Evolutionary conservation across 495 filamentous ascomycete genomes (phyloP), one percentile per base, ranked within the genome.

Genomic region (Cairneyella variabilis): DNA sequence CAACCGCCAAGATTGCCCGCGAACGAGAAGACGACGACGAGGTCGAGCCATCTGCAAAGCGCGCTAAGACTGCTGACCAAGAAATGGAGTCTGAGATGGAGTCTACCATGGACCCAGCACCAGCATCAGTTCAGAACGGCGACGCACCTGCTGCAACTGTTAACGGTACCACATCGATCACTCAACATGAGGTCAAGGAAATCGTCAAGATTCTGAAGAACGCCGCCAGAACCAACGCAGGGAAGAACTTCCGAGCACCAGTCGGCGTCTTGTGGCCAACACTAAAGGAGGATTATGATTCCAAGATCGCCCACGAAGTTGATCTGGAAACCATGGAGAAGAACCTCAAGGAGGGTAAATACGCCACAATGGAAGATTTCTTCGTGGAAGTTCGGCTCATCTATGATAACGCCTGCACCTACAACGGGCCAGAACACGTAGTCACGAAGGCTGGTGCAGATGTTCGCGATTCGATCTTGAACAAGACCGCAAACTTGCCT

Each of bases 281-380:
- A 0, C 51, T 82, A 18, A 73, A 71, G 65, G 64, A 64, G 1
- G 83, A 91, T 57, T 98, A 98, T 65, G 73, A 70, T 2, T 73
- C 76, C 2, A 79, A 88, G 57, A 79, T 98, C 55, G 77, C 78
- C 18, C 75, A 82, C 0, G 90, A 91, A 0, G 89, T 92, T 76
- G 93, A 97, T 64, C 76, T 98, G 11, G 75, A 74, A 41, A 85
- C 83, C 2, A 88, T 97, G 64, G 93, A 97, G 58, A 70, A 64
- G 32, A 91, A 88, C 56, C 69, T 97, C 5, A 89, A 86, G 58
- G 72, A 72, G n/a, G 56, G 66, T 17, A 65, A 75, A 42, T 97
- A 97, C 63, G 42, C 62, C 5, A 76, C 73, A 8, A 67, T 89
- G 2, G 76, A 84, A 38, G 83, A 76, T 14, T 80, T 91, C 60